Evolutionary conservation across 306 rosid species (phyloP).

Genomic region (Cucurbita pepo): DNA sequence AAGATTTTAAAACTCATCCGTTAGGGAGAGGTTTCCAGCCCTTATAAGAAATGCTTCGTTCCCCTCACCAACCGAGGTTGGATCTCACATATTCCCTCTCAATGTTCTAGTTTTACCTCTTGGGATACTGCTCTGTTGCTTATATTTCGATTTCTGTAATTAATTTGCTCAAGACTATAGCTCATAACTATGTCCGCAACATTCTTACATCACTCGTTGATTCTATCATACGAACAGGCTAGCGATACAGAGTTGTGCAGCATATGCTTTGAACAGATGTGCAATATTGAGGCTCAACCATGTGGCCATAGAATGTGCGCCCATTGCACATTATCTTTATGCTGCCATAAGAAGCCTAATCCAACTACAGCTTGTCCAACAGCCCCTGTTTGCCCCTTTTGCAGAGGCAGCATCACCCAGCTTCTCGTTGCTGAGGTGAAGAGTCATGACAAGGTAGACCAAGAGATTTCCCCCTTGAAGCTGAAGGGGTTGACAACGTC

Average conservation of each 20-base stretch:
- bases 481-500: constrained; percentile 58
- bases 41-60: no score
- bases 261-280: constrained; percentile 79
- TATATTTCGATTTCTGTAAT: neutral
- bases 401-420: constrained; percentile 50
- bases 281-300: constrained; percentile 74
- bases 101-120: neutral
- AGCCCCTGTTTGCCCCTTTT: constrained; percentile 72
- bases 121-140: neutral
- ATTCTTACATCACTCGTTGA: neutral
- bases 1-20: no score
- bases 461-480: constrained; percentile 41
- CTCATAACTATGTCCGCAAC: neutral
- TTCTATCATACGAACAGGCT: constrained; percentile 18
- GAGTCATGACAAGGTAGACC: constrained; percentile 23
- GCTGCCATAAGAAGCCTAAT: constrained; percentile 87
- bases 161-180: neutral
- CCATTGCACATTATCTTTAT: constrained; percentile 61
- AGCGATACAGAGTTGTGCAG: constrained; percentile 55
- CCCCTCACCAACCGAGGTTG: no score
- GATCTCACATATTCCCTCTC: neutral
- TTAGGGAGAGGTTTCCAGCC: no score
- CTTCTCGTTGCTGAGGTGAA: constrained; percentile 44
- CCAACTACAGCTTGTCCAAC: constrained; percentile 28
- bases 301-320: constrained; percentile 94